These are phyloP conservation scores for Corinectria fuckeliana DNA, from an alignment of 2,329 filamentous ascomycete genomes.

Conservation along the genomic window DNA sequence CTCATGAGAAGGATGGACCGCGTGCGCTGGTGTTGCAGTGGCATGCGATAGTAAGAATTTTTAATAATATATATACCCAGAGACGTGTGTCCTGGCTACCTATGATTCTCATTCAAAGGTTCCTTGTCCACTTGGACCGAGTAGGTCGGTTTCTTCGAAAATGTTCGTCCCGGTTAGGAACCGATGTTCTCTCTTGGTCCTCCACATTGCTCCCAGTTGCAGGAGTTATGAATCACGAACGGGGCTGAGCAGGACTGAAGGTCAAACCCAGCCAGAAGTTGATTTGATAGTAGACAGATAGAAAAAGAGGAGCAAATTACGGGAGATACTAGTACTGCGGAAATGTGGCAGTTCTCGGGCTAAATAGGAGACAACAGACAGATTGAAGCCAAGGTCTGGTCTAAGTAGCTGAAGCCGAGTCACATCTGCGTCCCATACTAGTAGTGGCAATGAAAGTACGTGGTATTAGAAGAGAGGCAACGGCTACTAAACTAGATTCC, in stretches of 20 bases:
- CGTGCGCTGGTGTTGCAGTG: constrained; percentile 12
- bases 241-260: too few relatives aligned
- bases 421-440: background rate
- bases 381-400: background rate
- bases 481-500: background rate
- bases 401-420: background rate
- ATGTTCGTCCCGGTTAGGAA: background rate
- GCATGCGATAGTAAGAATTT: constrained; percentile 37
- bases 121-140: background rate
- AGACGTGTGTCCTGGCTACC: constrained; percentile 29
- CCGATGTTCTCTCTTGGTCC: background rate
- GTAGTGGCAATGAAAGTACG: background rate
- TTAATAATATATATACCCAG: constrained; percentile 37
- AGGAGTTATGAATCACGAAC: too few relatives aligned
- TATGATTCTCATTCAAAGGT: constrained; percentile 32
- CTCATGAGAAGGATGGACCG: constrained; percentile 14
- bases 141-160: background rate
- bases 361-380: background rate
- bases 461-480: too few relatives aligned
- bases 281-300: too few relatives aligned
- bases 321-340: too few relatives aligned
- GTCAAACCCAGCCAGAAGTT: too few relatives aligned
- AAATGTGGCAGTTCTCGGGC: too few relatives aligned
- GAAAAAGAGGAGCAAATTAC: too few relatives aligned
- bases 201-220: too few relatives aligned